These are phyloP conservation scores for Calocybe cyanea DNA, from an alignment of 768 basidiomycete genomes.

Conservation along the genomic window DNA sequence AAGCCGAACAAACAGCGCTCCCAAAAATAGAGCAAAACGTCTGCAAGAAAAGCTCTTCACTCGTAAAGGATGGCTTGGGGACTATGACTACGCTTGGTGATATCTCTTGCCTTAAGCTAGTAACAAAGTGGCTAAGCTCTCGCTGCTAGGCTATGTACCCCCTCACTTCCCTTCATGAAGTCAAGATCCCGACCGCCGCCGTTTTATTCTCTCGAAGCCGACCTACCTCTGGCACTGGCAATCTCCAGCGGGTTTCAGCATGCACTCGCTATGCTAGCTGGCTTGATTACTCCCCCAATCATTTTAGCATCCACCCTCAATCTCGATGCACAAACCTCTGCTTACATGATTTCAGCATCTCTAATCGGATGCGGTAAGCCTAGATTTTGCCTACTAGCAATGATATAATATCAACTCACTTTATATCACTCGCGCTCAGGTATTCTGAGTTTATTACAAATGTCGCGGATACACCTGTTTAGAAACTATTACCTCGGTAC, in stretches of 20 bases:
- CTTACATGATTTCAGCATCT: conserved; percentile 80
- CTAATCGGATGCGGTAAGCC: conserved; percentile 70
- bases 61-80: conserved; percentile 75
- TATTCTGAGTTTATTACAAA: conserved; percentile 73
- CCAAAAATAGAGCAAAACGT: conserved; percentile 1
- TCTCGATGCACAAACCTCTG: conserved; percentile 52
- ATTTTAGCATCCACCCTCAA: conserved; percentile 66
- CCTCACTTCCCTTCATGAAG: conserved; percentile 56
- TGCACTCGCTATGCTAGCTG: conserved; percentile 79
- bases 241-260: conserved; percentile 73
- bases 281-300: conserved; percentile 80
- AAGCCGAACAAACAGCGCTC: background rate
- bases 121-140: background rate
- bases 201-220: conserved; percentile 71
- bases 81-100: conserved; percentile 71
- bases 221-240: conserved; percentile 70
- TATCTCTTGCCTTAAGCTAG: background rate
- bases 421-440: conserved; percentile 32
- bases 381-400: conserved; percentile 6
- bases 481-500: conserved; percentile 69
- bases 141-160: conserved; percentile 54
- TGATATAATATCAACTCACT: no score
- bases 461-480: conserved; percentile 64
- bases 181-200: conserved; percentile 47
- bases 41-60: conserved; percentile 35